These are phyloP conservation scores for Talaromyces sp. DNA, from an alignment of 2,329 filamentous ascomycete species.

Conservation along the genomic window DNA sequence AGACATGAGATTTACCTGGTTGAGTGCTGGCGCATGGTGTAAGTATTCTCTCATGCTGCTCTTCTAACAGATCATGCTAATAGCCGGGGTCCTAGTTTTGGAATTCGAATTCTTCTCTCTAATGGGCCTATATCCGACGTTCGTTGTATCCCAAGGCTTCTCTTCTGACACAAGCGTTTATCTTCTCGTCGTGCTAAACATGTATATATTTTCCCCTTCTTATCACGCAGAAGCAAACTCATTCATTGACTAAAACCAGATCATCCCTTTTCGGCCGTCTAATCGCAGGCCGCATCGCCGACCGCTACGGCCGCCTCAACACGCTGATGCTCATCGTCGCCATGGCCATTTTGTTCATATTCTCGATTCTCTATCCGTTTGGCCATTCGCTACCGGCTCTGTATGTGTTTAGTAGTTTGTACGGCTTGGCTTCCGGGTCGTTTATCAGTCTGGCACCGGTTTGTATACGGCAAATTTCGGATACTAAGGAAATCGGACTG, in stretches of 20 bases:
- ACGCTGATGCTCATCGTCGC: conserved; percentile 36
- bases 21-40: conserved; percentile 43
- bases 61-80: not conserved
- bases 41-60: conserved; percentile 15
- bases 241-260: conserved; percentile 12
- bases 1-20: conserved; percentile 40
- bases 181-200: conserved; percentile 40
- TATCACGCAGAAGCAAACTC: not conserved
- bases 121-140: conserved; percentile 40
- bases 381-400: conserved; percentile 34
- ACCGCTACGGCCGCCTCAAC: conserved; percentile 46
- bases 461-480: conserved; percentile 46
- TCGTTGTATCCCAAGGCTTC: conserved; percentile 31
- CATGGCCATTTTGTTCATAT: conserved; percentile 34
- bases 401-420: conserved; percentile 41
- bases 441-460: conserved; percentile 44
- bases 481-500: conserved; percentile 44
- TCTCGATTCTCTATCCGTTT: conserved; percentile 44
- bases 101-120: conserved; percentile 36
- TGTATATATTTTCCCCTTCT: conserved; percentile 16
- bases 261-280: conserved; percentile 42
- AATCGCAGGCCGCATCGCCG: conserved; percentile 41
- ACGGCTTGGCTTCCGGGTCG: conserved; percentile 45
- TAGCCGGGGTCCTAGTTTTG: conserved; percentile 17
- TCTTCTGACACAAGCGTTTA: conserved; percentile 28